Conservation (phyloP, 164 flowering plant species). For the Cinnamomum chago region DNA sequence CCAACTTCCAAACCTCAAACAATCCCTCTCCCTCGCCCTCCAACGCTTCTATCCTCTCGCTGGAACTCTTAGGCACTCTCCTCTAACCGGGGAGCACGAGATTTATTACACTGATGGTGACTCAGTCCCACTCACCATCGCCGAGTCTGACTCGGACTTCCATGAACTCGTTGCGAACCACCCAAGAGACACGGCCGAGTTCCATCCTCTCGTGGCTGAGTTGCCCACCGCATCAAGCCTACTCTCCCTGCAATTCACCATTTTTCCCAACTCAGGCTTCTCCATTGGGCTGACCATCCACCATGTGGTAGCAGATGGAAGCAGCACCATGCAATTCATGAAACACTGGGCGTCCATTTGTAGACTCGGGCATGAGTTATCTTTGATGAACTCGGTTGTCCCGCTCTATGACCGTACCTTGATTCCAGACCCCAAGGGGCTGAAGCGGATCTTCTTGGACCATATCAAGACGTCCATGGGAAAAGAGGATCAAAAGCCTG, state of each 20-base stretch:
- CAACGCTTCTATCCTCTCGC: slow-evolving; percentile 30
- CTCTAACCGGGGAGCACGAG: slow-evolving; percentile 16
- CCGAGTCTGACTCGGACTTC: slow-evolving; percentile 28
- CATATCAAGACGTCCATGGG: no score
- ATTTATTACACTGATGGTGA: slow-evolving; percentile 25
- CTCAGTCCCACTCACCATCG: slow-evolving; percentile 22
- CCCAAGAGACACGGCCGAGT: slow-evolving; percentile 10
- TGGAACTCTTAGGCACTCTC: slow-evolving; percentile 22
- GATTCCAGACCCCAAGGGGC: neutral
- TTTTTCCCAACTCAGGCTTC: slow-evolving; percentile 13
- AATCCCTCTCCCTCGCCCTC: slow-evolving; percentile 39
- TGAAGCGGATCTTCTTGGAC: neutral
- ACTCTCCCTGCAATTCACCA: slow-evolving; percentile 6
- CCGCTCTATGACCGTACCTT: slow-evolving; percentile 5
- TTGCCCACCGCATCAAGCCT: neutral
- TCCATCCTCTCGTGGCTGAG: slow-evolving; percentile 17
- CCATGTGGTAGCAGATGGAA: slow-evolving; percentile 12
- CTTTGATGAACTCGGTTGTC: neutral
- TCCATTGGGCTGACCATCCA: slow-evolving; percentile 5
- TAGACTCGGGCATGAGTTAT: neutral
- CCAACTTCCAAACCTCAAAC: slow-evolving; percentile 25
- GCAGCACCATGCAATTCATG: slow-evolving; percentile 7
- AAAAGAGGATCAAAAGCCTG: neutral
- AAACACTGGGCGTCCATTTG: slow-evolving; percentile 17
- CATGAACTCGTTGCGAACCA: slow-evolving; percentile 14